Base-by-base conservation (phyloP, 2,329 filamentous ascomycete genomes). In the Arachnomyces sp. region DNA sequence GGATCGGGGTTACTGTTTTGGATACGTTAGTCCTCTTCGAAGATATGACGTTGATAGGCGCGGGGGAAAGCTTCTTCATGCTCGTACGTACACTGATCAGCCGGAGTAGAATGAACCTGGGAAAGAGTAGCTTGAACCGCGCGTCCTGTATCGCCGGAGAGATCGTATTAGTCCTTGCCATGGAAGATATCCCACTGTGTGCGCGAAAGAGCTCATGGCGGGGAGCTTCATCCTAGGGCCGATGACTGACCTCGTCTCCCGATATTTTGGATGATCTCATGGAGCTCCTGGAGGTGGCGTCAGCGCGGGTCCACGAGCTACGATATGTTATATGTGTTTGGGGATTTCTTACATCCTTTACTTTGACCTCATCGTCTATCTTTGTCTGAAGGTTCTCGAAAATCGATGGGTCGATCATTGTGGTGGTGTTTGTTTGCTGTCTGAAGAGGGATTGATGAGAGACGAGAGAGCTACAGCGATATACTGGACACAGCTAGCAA, bases 361-460 rank as follows among this genome's bases (percentile, higher is more conserved):
- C 80, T 40, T 76, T 72, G 7, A 78, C 75, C 60, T 96, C 92
- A 62, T 93, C 83, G 52, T 96, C 92, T 53, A 95, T 86, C 63
- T 89, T 89, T 44, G 76, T 71, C 66, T 95, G 90, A 46, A 98
- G 80, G 53, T 84, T 77, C 57, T 88, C 79, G 65, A 96, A 95
- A 61, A 96, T 86, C 50, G 77, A 74, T 44, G 86, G 82, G 61
- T 93, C 82, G 55, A 92, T 80, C 73, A 84, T 78, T 42, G 65
- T 68, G 38, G 63, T 49, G 40, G 33, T 35, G 15, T 29, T 34
- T 40, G 36, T 31, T 31, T 25, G 21, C 36, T 33, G 29, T 36
- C 33, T 28, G 29, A 32, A 17, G 43, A 31, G 36, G 38, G 38
- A 21, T n/a, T 29, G 40, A 31, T 47, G 39, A 34, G 32, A 34